These are phyloP conservation scores for Trichoderma gracile DNA, from an alignment of 2,329 filamentous ascomycete species.

Conservation along the genomic window DNA sequence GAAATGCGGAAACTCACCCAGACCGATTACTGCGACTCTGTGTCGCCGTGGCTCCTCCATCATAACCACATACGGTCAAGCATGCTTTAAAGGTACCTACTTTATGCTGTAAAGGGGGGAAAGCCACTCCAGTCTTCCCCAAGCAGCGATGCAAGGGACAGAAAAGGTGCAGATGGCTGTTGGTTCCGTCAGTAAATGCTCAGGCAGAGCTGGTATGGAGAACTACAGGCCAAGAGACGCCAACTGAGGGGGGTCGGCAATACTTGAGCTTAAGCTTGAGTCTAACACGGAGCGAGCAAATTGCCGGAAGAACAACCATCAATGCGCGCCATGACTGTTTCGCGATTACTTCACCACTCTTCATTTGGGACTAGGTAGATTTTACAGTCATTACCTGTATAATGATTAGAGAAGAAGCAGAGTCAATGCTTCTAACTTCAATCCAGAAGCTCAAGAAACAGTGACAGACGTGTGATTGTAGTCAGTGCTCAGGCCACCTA, in stretches of 20 bases:
- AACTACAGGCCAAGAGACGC: background rate
- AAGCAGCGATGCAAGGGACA: background rate
- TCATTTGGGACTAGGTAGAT: too few relatives aligned
- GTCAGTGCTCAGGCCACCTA: too few relatives aligned
- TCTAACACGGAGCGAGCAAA: too few relatives aligned
- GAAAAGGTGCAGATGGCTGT: background rate
- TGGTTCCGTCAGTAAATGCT: background rate
- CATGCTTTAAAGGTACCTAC: background rate
- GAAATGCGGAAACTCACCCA: conserved; percentile 30
- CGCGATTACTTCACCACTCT: background rate
- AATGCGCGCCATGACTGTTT: background rate
- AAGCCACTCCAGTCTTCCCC: background rate
- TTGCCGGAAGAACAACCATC: too few relatives aligned
- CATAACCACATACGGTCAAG: background rate
- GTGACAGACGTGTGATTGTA: too few relatives aligned
- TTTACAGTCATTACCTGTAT: background rate
- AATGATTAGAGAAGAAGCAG: too few relatives aligned
- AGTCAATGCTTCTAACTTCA: too few relatives aligned
- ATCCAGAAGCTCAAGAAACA: too few relatives aligned
- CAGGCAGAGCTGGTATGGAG: too few relatives aligned
- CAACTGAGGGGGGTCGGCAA: background rate
- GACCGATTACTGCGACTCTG: conserved; percentile 34
- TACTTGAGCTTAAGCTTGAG: too few relatives aligned
- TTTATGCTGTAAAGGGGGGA: background rate
- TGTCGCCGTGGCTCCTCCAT: background rate